Evolutionary conservation across 129 eudicot species (phyloP), one percentile per base, ranked within the genome.

Genomic region (Flaveria ramosissima): DNA sequence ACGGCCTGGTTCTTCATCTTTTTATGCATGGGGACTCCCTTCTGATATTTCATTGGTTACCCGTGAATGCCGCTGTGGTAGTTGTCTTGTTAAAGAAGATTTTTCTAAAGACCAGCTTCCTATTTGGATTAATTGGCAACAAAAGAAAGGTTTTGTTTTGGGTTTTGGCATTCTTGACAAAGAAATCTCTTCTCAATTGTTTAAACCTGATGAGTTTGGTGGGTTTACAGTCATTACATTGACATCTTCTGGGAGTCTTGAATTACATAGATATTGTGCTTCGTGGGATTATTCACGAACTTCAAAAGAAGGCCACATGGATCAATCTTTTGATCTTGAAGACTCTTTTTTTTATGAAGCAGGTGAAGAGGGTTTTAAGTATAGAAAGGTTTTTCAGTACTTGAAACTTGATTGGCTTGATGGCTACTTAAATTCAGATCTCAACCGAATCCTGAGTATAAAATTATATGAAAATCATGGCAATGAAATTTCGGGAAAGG

Each of bases 11-110:
- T 62, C 79, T 70, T 80, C 89, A 7, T 75, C 85, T 7, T 74
- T 85, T 59, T 85, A 81, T 78, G 91, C 96, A 1, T 93, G 97
- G 98, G 91, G 88, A 59, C 93, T 82, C 68, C 97, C 98, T 69
- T 90, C 92, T 2, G 80, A 78, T 68, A 45, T 93, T 16, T 82
- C 86, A 26, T 61, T 93, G 12, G 73, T 81, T 9, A 83, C 74
- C 19, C 65, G 24, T 66, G 87, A 77, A 70, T 90, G 96, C 66
- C 43, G 20, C 11, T 90, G 98, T 79, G 96, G 97, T 70, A 85
- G 79, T 77, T 93, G 98, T 74, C 68, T 93, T 57, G 77, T 93
- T 9, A 82, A 83, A 68, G 87, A 84, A 48, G 96, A 93, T 77
- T 88, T 81, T 41, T 65, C 45, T 8, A 87, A 85, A 46, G 89